These are phyloP conservation scores for Porphyrellus cyaneotinctus DNA, from an alignment of 768 basidiomycete species.

Conservation along the genomic window DNA sequence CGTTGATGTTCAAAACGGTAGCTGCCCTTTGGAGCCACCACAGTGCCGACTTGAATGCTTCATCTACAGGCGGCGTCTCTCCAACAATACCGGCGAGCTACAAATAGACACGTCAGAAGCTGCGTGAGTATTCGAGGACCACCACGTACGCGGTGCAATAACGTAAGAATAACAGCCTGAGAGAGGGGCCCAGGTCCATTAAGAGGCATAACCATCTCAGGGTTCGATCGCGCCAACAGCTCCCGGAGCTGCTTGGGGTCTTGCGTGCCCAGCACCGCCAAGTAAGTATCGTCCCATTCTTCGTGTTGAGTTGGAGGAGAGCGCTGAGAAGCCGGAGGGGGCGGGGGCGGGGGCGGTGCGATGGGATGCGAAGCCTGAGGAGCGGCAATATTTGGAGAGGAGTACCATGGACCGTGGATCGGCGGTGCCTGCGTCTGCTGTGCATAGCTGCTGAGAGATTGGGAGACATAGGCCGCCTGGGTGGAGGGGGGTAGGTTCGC, in stretches of 20 bases:
- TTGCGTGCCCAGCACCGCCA: conserved; percentile 71
- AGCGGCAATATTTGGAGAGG: conserved; percentile 58
- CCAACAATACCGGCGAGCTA: conserved; percentile 73
- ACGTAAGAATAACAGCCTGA: conserved; percentile 79
- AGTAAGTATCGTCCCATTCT: conserved; percentile 83
- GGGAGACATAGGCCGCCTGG: conserved; percentile 30
- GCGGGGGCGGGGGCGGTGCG: conserved; percentile 54
- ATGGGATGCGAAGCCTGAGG: conserved; percentile 81
- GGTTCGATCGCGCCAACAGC: conserved; percentile 66
- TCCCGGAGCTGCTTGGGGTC: conserved; percentile 72
- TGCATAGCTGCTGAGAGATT: conserved; percentile 31
- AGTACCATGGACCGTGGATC: conserved; percentile 53
- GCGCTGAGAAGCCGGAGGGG: conserved; percentile 39
- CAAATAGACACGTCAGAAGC: background rate
- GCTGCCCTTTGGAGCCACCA: conserved; percentile 87
- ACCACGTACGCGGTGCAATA: conserved; percentile 70
- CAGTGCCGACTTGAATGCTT: conserved; percentile 73
- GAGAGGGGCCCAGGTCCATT: conserved; percentile 68
- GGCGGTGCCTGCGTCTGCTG: conserved; percentile 31
- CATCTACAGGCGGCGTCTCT: conserved; percentile 73
- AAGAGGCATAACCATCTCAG: conserved; percentile 76
- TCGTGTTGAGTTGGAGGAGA: conserved; percentile 58
- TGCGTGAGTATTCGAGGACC: background rate
- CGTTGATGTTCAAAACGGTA: conserved; percentile 66
- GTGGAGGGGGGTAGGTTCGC: conserved; percentile 36